Evolutionary conservation across 2,329 filamentous ascomycete genomes (phyloP), one percentile per base, ranked within the genome.

Genomic region (Leptographium procerum): DNA sequence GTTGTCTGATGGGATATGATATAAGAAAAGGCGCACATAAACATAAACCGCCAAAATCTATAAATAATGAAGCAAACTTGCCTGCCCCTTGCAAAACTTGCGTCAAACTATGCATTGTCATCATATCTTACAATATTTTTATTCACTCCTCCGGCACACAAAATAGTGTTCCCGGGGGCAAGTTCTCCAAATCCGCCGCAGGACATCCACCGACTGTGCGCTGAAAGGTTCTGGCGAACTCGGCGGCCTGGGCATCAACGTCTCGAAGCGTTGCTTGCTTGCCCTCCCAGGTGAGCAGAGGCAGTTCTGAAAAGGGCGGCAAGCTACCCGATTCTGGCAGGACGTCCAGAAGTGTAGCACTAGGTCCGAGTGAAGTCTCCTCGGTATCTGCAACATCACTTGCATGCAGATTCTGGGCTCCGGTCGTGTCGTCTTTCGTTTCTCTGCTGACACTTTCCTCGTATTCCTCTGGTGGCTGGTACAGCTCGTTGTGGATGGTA

Each of bases 401-500:
- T 64, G 56, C 64, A 60, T 43, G 63, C n/a, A 19, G 5, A 3
- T 11, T 22, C 10, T 34, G 22, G 40, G 22, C 65, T 13, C 31
- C 29, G 10, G 22, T 3, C 52, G 31, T n/a, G 33, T 2, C 33
- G 33, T 28, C 52, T 26, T 68, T 59, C 63, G 65, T 36, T 54
- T 61, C 52, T 7, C 16, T 40, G 6, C 69, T 65, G 11, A 66
- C 61, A 14, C 65, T 62, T 16, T 67, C 57, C 52, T 70, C 65
- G 61, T 81, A 84, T 65, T 86, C 91, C 69, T 96, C 90, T 0
- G 91, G 91, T 1, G 77, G 68, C 45, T 82, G 80, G 60, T 83
- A 84, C 6, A 95, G 73, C 63, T 96, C 91, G 60, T 80, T 83
- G 69, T 96, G 91, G 0, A 92, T 74, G 0, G 84, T 87, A n/a